Evolutionary conservation across 352 stramenopile species (phyloP).

Genomic region (Phytophthora brassicae): DNA sequence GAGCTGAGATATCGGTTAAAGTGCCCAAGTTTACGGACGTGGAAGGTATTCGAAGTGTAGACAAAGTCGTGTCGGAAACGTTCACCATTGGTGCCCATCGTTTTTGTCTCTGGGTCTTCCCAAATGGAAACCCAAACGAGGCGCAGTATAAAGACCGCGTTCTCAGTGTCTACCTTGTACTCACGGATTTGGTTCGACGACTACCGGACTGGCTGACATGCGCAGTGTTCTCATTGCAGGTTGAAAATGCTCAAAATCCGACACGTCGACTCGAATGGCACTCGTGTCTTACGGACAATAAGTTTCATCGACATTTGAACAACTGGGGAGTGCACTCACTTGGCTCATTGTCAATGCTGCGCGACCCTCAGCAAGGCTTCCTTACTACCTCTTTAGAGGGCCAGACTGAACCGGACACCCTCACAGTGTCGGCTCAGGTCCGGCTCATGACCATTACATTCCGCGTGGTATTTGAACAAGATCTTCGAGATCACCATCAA

Average conservation of each 20-base stretch:
- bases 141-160: slow-evolving; percentile 62
- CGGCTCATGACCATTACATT: slow-evolving; percentile 82
- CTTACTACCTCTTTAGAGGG: slow-evolving; percentile 21
- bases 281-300: slow-evolving; percentile 82
- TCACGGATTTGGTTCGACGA: slow-evolving; percentile 65
- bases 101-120: slow-evolving; percentile 83
- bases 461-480: slow-evolving; percentile 59
- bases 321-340: slow-evolving; percentile 86
- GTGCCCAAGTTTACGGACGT: slow-evolving; percentile 53
- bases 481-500: slow-evolving; percentile 51
- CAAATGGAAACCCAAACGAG: slow-evolving; percentile 81
- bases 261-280: slow-evolving; percentile 71
- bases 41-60: slow-evolving; percentile 31
- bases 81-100: slow-evolving; percentile 70
- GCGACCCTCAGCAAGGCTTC: slow-evolving; percentile 56
- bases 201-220: slow-evolving; percentile 72
- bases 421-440: slow-evolving; percentile 68
- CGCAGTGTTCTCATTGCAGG: slow-evolving; percentile 72
- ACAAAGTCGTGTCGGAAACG: slow-evolving; percentile 80
- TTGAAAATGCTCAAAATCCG: slow-evolving; percentile 52
- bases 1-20: slow-evolving; percentile 53
- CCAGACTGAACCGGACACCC: slow-evolving; percentile 36
- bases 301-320: slow-evolving; percentile 72
- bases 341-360: slow-evolving; percentile 53
- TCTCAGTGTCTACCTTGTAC: slow-evolving; percentile 80